Evolutionary conservation across 192 early-diverging fungal genomes (phyloP).

Genomic region (Entomortierella beljakovae): DNA sequence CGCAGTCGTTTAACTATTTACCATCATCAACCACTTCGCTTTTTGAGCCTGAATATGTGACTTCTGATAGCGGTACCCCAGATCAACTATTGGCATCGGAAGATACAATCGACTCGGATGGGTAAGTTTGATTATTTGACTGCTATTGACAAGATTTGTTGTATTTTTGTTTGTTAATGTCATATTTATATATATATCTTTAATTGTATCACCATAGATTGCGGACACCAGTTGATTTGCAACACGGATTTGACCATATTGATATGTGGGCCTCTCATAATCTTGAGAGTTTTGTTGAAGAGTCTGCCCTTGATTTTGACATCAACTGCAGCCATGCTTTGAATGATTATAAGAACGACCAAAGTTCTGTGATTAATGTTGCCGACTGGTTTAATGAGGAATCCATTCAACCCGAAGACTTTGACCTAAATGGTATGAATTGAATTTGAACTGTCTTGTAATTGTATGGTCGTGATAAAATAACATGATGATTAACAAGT

Average conservation of each 20-base stretch:
- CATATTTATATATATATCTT: background rate
- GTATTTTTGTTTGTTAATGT: too few relatives aligned
- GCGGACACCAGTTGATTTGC: constrained; percentile 28
- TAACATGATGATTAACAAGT: background rate
- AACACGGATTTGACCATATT: constrained; percentile 2
- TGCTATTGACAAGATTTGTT: too few relatives aligned
- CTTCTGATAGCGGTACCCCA: background rate
- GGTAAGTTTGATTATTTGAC: constrained; percentile 16
- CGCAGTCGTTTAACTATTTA: constrained; percentile 15
- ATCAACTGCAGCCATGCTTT: background rate
- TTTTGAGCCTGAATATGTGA: constrained; percentile 16
- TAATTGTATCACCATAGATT: background rate
- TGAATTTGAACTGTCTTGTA: too few relatives aligned
- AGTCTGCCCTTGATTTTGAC: background rate
- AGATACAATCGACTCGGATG: constrained; percentile 35
- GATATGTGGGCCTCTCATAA: constrained; percentile 8
- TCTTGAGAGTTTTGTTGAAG: constrained; percentile 11
- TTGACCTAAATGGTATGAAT: background rate
- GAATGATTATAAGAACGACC: background rate
- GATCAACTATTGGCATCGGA: constrained; percentile 28
- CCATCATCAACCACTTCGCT: constrained; percentile 4
- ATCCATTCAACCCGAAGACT: constrained; percentile 1
- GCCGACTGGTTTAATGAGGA: constrained; percentile 10
- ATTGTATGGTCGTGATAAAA: too few relatives aligned
- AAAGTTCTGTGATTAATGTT: background rate